These are phyloP conservation scores for Clarireedia hainanense DNA, from an alignment of 2,329 filamentous ascomycete genomes.

Conservation along the genomic window DNA sequence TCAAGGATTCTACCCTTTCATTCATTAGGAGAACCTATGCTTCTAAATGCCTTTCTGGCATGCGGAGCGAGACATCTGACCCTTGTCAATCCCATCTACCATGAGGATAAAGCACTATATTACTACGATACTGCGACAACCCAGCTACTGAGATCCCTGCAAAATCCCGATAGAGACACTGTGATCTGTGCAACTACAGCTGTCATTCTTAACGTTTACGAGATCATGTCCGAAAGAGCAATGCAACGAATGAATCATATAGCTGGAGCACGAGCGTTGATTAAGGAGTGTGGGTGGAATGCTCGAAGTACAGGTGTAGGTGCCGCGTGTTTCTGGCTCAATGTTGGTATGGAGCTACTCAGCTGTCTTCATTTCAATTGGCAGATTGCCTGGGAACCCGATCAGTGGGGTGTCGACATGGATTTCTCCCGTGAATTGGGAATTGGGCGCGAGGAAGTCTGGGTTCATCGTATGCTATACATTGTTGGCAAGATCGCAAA, in stretches of 20 bases:
- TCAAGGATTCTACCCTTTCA: conserved; percentile 77
- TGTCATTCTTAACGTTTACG: conserved; percentile 84
- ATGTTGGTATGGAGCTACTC: conserved; percentile 83
- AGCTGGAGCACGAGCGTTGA: conserved; percentile 72
- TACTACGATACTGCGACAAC: conserved; percentile 85
- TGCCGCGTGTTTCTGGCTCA: conserved; percentile 89
- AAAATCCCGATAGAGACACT: conserved; percentile 78
- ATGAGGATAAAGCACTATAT: conserved; percentile 67
- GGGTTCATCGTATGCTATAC: conserved; percentile 85
- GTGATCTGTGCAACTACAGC: conserved; percentile 81
- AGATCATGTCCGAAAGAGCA: conserved; percentile 79
- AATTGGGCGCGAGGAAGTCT: conserved; percentile 66
- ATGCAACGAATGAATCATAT: conserved; percentile 84
- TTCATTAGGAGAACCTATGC: conserved; percentile 74
- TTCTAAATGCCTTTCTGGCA: conserved; percentile 80
- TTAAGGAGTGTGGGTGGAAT: conserved; percentile 86
- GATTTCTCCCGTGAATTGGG: conserved; percentile 53
- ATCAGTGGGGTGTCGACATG: conserved; percentile 83
- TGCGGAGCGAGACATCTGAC: conserved; percentile 80
- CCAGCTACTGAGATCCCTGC: conserved; percentile 65
- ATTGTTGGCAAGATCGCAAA: conserved; percentile 82
- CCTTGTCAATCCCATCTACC: conserved; percentile 60
- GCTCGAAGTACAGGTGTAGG: conserved; percentile 72
- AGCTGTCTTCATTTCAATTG: conserved; percentile 83
- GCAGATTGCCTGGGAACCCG: conserved; percentile 80